These are phyloP conservation scores for Antitrichia curtipendula DNA, from an alignment of 225 moss, liverwort and hornwort species.

Conservation along the genomic window DNA sequence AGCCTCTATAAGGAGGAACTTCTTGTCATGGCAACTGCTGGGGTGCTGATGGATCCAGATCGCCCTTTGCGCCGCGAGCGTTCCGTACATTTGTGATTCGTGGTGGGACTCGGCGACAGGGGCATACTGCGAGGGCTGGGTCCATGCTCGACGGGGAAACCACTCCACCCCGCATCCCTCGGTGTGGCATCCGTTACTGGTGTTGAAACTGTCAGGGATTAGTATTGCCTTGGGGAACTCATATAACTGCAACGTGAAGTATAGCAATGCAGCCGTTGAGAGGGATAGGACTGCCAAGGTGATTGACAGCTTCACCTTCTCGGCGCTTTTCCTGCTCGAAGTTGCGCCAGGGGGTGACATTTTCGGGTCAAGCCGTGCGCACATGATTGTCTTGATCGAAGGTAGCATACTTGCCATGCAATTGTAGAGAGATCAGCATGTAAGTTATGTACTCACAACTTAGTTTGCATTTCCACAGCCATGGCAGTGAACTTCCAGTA, in stretches of 20 bases:
- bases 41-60: constrained; percentile 20
- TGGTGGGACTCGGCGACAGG: background rate
- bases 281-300: background rate
- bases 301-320: background rate
- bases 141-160: background rate
- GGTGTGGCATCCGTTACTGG: background rate
- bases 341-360: background rate
- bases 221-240: background rate
- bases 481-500: background rate
- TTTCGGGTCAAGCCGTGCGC: background rate
- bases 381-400: background rate
- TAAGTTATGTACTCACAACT: background rate
- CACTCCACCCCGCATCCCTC: background rate
- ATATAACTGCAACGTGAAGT: background rate
- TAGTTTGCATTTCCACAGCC: background rate
- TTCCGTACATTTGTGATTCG: background rate
- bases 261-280: background rate
- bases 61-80: background rate
- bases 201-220: background rate
- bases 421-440: background rate
- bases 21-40: background rate
- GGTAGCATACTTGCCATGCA: background rate
- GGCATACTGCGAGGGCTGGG: background rate
- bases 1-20: background rate
- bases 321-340: background rate